phyloP scores from a whole-genome alignment of 495 filamentous ascomycete genomes.

The Lepidopterella palustris region DNA sequence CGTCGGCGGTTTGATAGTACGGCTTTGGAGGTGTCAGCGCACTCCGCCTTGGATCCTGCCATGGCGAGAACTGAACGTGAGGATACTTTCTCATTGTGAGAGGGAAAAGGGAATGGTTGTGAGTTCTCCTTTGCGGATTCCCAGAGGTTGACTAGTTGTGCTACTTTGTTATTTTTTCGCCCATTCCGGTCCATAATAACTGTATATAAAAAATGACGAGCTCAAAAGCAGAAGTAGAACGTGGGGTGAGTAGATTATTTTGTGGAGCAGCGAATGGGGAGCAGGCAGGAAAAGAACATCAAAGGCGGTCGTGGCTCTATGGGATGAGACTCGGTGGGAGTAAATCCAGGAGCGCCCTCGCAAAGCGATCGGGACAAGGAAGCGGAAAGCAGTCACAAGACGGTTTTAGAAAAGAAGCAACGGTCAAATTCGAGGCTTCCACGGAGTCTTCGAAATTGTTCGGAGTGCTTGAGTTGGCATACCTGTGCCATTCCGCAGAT shows the following conservation, averaged over 20 bases:
- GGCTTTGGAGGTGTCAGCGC: conserved; percentile 1
- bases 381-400: not conserved
- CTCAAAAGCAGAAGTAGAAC: not conserved
- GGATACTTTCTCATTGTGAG: not conserved
- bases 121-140: not conserved
- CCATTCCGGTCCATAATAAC: not conserved
- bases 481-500: not conserved
- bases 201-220: not conserved
- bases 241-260: not conserved
- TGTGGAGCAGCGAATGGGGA: not conserved
- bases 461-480: not conserved
- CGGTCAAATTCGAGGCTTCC: not conserved
- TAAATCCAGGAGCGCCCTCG: not conserved
- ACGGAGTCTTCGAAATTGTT: not conserved
- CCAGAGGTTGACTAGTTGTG: not conserved
- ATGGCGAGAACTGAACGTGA: not conserved
- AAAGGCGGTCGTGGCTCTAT: not conserved
- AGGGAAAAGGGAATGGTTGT: not conserved
- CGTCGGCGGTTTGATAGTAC: not conserved
- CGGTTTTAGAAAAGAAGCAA: not conserved
- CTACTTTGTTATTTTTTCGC: not conserved
- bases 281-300: not conserved
- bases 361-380: not conserved
- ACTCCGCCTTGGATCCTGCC: not conserved
- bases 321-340: not conserved